Conservation (phyloP, 225 moss, liverwort and hornwort genomes). For the Neckera pumila region DNA sequence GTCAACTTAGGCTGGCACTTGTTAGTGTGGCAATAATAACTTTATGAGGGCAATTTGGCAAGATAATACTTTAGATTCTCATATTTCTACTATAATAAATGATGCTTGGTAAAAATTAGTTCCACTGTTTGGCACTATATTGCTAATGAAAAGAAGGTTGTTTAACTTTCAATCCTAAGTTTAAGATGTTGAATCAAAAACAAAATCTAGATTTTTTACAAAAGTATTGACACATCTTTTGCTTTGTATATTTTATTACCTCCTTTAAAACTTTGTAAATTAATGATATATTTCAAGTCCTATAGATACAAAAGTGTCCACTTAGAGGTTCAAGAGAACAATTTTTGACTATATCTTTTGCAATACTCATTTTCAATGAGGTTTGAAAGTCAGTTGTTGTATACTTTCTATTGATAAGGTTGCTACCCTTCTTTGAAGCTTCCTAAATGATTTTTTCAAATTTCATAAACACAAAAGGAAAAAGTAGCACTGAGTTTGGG, state of each 20-base stretch:
- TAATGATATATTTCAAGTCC: background rate
- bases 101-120: accelerated
- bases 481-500: no score
- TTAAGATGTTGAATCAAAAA: background rate
- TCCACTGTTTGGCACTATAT: background rate
- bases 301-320: background rate
- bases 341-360: background rate
- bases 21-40: accelerated
- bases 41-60: accelerated
- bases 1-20: accelerated
- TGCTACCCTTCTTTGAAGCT: background rate
- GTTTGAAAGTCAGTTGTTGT: accelerated
- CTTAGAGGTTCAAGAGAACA: background rate
- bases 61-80: background rate
- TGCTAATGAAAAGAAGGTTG: accelerated
- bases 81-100: background rate
- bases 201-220: background rate
- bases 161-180: background rate
- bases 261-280: background rate
- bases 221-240: background rate
- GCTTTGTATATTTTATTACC: background rate
- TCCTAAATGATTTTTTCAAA: background rate
- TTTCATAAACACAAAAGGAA: background rate
- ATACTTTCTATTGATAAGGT: background rate
- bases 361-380: background rate